Evolutionary conservation across 108 stramenopile genomes (phyloP), one percentile per base, ranked within the genome.

Genomic region (Nannochloropsis gaditana): DNA sequence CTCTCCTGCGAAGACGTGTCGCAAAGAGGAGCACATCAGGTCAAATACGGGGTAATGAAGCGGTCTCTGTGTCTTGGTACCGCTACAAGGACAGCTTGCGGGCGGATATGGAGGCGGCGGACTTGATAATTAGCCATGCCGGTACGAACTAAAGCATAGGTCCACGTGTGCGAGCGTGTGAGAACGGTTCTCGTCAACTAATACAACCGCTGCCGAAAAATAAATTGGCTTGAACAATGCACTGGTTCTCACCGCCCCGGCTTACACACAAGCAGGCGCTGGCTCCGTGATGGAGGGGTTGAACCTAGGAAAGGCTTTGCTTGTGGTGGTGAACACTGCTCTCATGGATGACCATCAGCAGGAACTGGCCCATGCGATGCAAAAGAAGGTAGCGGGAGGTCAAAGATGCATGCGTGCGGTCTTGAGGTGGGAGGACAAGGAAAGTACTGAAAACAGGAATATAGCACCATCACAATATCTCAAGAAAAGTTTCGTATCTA

Each of bases 261-360:
- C 96, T 95, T 31, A 31, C 31, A 31, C 31, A 31, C 31, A 31
- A 87, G 95, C 96, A 5, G 97, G 97, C 31, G 97, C 97, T 43
- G 97, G 97, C 9, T 95, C 93, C 21, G 88, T 98, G 44, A 93
- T 96, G 92, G 97, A 96, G 90, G 94, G 83, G 19, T 45, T 86
- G 10, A 83, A 82, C 5, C 43, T 79, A 21, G 85, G 84, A 73
- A 91, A 91, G 83, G 85, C 85, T 8, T 86, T 93, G 47, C 91
- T 96, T 11, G 96, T 95, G 6, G 95, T 96, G 2, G 95, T 96
- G 80, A 98, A 98, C 87, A 89, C 91, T 2, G 81, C 45, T 15
- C 92, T 98, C 41, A 98, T 98, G 97, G 91, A 97, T 92, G 95
- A 96, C 92, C 97, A 98, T 87, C 97, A 98, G 86, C 88, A 91